Evolutionary conservation across 2,329 filamentous ascomycete genomes (phyloP), one percentile per base, ranked within the genome.

Genomic region (Ascochyta viciae-villosae): DNA sequence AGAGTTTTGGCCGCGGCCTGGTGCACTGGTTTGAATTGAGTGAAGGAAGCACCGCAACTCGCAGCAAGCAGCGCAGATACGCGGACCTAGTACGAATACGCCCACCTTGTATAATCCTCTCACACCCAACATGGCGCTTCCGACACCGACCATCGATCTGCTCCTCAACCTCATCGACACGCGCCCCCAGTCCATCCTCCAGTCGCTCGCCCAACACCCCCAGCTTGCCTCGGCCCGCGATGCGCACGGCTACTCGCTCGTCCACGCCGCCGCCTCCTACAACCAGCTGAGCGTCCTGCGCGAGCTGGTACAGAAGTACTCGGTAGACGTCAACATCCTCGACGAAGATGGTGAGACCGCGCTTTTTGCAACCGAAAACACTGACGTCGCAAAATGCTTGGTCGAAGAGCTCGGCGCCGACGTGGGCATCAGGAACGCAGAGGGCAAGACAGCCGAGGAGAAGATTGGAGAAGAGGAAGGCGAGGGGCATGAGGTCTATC

Each of bases 281-380:
- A 90, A 89, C 73, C 93, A 98, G 73, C 79, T 91, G 33, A 85
- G 90, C 51, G 87, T 99, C 15, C 83, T 97, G 15, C 88, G 90
- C 57, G 77, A 86, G 0, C 83, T 99, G 6, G 82, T 96, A 26
- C 81, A 81, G 42, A 90, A 94, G 31, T 91, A 93, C 76, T 78
- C 87, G 12, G 93, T 94, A 23, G 81, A 93, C 57, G 85, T 92
- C 43, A 89, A 97, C 73, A 80, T 97, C 48, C 85, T 85, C 63
- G 95, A 99, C 72, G 91, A 96, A 74, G 95, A 99, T 74, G 86
- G 88, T 53, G 95, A 99, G 78, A 97, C 94, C 1, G 90, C 94
- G n/a, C 81, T 99, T 4, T 99, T 96, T 71, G 91, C 92, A n/a
- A 87, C 88, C 26, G 95, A 99, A 77, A 91, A 87, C 0, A 81